These are phyloP conservation scores for Botrytis cinerea DNA, from an alignment of 2,329 filamentous ascomycete species.

Conservation along the genomic window DNA sequence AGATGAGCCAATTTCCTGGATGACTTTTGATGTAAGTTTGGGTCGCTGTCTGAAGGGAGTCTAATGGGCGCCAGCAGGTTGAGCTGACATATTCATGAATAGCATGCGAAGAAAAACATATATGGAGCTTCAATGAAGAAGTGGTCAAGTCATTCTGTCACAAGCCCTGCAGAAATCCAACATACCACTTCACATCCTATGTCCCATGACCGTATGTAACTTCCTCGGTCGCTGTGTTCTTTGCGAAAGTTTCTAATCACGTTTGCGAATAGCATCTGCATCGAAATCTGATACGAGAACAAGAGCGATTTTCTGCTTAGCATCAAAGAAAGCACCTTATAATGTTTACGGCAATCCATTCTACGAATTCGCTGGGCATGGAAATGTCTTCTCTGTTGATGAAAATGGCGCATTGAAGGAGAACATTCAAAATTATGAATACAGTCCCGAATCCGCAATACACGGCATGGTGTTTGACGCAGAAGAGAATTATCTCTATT, in stretches of 20 bases:
- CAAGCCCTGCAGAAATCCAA: conserved; percentile 72
- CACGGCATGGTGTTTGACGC: conserved; percentile 83
- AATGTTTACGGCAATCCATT: conserved; percentile 89
- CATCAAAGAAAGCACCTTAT: conserved; percentile 75
- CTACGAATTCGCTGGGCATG: conserved; percentile 80
- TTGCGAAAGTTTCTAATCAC: conserved; percentile 23
- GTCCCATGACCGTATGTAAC: conserved; percentile 46
- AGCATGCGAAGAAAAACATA: conserved; percentile 81
- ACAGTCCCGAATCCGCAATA: conserved; percentile 69
- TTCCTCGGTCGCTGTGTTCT: conserved; percentile 45
- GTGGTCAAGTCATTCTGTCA: conserved; percentile 80
- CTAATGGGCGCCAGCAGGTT: not conserved
- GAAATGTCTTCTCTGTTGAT: conserved; percentile 72
- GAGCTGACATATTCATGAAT: conserved; percentile 6
- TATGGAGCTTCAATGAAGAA: conserved; percentile 94
- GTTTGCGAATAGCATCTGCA: conserved; percentile 55
- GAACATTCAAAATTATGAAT: conserved; percentile 73
- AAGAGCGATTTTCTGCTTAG: conserved; percentile 84
- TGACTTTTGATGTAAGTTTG: conserved; percentile 78
- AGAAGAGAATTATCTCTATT: conserved; percentile 74
- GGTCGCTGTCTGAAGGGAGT: conserved; percentile 29
- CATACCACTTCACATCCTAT: conserved; percentile 47
- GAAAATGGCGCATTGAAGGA: conserved; percentile 56
- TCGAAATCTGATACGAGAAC: conserved; percentile 73
- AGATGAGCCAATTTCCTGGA: conserved; percentile 90